Conservation (phyloP, 2,329 filamentous ascomycete genomes). For the Alternaria sp. region DNA sequence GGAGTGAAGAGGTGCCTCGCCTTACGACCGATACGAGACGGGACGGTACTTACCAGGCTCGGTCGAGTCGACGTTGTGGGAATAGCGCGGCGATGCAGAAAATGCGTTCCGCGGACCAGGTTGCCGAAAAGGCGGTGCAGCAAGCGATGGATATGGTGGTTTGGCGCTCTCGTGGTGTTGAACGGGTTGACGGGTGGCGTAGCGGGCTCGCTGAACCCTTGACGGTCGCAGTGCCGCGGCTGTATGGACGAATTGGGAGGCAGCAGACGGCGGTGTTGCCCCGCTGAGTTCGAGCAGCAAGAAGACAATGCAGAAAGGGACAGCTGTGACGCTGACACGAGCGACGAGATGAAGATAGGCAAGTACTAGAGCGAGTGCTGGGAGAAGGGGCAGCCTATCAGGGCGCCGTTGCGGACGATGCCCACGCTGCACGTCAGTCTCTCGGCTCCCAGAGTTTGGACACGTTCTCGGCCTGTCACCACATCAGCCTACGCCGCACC, state of each 20-base stretch:
- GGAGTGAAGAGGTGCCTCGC: not conserved
- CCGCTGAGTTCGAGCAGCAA: slow-evolving; percentile 7
- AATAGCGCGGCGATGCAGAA: slow-evolving; percentile 28
- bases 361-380: slow-evolving; percentile 14
- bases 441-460: slow-evolving; percentile 9
- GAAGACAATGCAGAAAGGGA: not conserved
- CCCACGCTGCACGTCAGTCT: slow-evolving; percentile 10
- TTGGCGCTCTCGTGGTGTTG: slow-evolving; percentile 24
- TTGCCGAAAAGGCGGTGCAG: slow-evolving; percentile 7
- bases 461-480: slow-evolving; percentile 13
- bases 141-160: slow-evolving; percentile 17
- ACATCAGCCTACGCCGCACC: slow-evolving; percentile 17
- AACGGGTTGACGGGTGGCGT: slow-evolving; percentile 19
- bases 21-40: slow-evolving; percentile 12
- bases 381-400: slow-evolving; percentile 27
- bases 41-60: slow-evolving; percentile 31
- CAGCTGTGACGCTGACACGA: slow-evolving; percentile 6
- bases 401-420: slow-evolving; percentile 15
- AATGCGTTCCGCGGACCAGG: slow-evolving; percentile 5
- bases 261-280: not conserved
- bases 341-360: slow-evolving; percentile 8
- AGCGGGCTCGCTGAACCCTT: not conserved
- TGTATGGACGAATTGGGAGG: slow-evolving; percentile 3
- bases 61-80: slow-evolving; percentile 22
- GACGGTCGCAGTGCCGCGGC: slow-evolving; percentile 2